Base-by-base conservation (phyloP, 805 yeast genomes). In the Blastobotrys parvus region DNA sequence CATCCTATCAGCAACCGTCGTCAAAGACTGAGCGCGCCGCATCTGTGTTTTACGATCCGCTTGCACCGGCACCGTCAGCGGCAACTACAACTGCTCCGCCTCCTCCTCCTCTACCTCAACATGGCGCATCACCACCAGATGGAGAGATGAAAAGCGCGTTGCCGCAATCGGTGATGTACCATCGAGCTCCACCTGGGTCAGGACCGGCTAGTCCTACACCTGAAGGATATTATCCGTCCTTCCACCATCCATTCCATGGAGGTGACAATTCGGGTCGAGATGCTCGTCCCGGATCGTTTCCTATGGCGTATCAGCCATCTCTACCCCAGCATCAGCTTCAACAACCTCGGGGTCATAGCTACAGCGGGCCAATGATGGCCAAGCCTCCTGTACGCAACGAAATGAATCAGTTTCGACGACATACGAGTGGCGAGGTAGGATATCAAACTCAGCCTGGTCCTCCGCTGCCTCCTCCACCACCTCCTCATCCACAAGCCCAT, bases 231-330 rank as follows among this genome's bases (percentile, higher is more conserved):
- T 33, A 10, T 23, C 33, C 17, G 33, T 25, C 20, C 19, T 30
- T 20, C 44, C 37, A 35, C 10, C 17, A 38, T n/a, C 29, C 31
- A 29, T 11, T 36, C 41, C 31, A 19, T 17, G 40, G 21, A 20
- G 23, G 15, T 10, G 20, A n/a, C 42, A 32, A 19, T 15, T 45
- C 49, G 17, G 16, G 50, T 3, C 42, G 57, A 22, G 54, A 52
- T 22, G 53, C 52, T 36, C 53, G 57, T 3, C 56, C 57, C 4
- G 56, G 57, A n/a, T 52, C 56, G 15, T 50, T 50, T 39, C 57
- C 57, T 3, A 39, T 52, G 32, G 43, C 44, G 5, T 30, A 30
- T 25, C 43, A 4, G 15, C 39, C 29, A 8, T 25, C 29, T 7
- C 11, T 8, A 7, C 29, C 7, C 10, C 29, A 25, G 11, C 29